phyloP scores from a whole-genome alignment of 2,329 filamentous ascomycete species.

The Colletotrichum sansevieriae region DNA sequence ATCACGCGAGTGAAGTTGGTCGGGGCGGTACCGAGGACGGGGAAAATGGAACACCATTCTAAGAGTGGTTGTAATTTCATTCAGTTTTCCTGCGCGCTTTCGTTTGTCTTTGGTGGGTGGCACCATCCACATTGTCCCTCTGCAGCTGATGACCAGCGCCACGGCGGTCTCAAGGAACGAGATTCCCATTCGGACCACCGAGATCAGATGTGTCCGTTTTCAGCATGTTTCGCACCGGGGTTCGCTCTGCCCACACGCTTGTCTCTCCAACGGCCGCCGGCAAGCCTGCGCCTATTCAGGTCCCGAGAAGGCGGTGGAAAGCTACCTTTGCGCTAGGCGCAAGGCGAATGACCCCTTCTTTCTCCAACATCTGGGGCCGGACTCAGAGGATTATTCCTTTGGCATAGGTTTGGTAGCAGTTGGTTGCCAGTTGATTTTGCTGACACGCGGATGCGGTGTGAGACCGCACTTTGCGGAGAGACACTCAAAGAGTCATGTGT shows the following conservation, averaged over 20 bases:
- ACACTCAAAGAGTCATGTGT: conserved; percentile 31
- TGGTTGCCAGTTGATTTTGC: background rate
- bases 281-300: background rate
- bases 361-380: conserved; percentile 1
- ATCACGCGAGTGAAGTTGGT: conserved; percentile 16
- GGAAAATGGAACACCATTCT: conserved; percentile 9
- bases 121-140: conserved; percentile 10
- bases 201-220: conserved; percentile 36
- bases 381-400: background rate
- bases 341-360: conserved; percentile 13
- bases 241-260: conserved; percentile 14
- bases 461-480: conserved; percentile 16
- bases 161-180: conserved; percentile 24
- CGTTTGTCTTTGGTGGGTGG: background rate
- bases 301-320: conserved; percentile 2
- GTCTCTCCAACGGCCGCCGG: conserved; percentile 29
- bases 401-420: background rate
- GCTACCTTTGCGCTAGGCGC: conserved; percentile 6
- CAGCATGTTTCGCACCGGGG: conserved; percentile 2
- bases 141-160: conserved; percentile 36
- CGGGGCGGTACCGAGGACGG: conserved; percentile 6
- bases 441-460: conserved; percentile 19
- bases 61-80: background rate
- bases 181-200: conserved; percentile 10
- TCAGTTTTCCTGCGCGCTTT: conserved; percentile 7